Base-by-base conservation (phyloP, 1,284 basidiomycete species). In the Paramarasmius palmivorus region DNA sequence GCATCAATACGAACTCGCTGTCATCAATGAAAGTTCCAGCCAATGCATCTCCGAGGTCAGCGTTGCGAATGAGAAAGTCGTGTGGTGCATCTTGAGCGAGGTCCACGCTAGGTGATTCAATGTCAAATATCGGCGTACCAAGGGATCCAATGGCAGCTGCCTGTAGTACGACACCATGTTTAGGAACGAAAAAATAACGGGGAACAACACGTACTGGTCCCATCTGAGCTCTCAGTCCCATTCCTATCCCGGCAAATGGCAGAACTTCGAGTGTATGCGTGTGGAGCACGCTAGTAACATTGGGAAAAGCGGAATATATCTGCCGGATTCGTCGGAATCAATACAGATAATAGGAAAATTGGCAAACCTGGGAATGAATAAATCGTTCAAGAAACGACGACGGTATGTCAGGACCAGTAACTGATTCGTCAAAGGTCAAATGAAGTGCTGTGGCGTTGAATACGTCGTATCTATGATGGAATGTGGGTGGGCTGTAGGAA, bases 231-330 rank as follows among this genome's bases (percentile, higher is more conserved):
- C 52, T 53, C 15, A 60, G 35, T 9, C 54, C 54, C 5, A 60
- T 40, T 20, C 49, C 48, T 4, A 29, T 44, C 25, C 49, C 52
- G 32, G 56, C 56, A 42, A 56, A 57, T 9, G 50, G 53, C n/a
- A 56, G 37, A 12, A 59, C 52, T n/a, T 53, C 53, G 4, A 35
- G 17, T 2, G 58, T 60, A 42, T 61, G 57, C 3, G 53, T 49
- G 38, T 58, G 61, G 3, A 63, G 29, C 15, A 61, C 61, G 3
- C 49, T 53, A 15, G 57, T 54, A 8, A 60, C 57, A 37, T 59
- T 52, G 0, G 61, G 61, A 48, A 61, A 61, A 45, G 49, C 55
- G n/a, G 58, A 58, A 47, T 55, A 61, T 37, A 63, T 61, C 61
- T 62, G 15, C 26, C n/a, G 4, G 5, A 35, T 4, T 32, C 39